Base-by-base conservation (phyloP, 495 filamentous ascomycete species). In the Cudoniella acicularis region DNA sequence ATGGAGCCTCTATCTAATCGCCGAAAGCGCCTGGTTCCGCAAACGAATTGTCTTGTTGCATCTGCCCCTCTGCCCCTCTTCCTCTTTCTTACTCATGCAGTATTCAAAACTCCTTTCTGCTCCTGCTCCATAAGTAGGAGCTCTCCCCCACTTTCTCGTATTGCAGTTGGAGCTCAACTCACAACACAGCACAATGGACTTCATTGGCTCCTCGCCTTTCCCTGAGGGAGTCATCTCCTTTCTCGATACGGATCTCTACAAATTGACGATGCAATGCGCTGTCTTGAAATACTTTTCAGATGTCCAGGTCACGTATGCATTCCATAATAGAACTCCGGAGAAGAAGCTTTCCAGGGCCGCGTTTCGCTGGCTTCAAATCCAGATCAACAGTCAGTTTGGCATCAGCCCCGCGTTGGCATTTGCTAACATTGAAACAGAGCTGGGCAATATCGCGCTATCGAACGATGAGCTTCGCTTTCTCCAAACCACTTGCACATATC, bases 201-300 rank as follows among this genome's bases (percentile, higher is more conserved):
- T 83, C 69, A 77, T 82, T 69, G 79, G 78, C 69, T 78, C 78
- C 18, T 78, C 76, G 46, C 79, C 78, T 48, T 81, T 76, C 55
- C 80, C 80, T 18, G 80, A 81, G 66, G 92, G 91, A 40, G 84
- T 98, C 67, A 87, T 83, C 71, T 97, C 94, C 59, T 86, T 98
- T 60, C 83, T 98, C 41, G 94, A 98, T 70, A 98, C 94, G 1
- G 94, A 98, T 77, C 78, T 98, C 43, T 98, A 98, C 80, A 98
- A 98, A 73, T 73, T 98, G 67, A 98, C 94, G 10, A 98, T 98
- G 94, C 94, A 98, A 84, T 96, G 90, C 69, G 94, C 92, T 42
- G 84, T 98, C 62, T 79, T 96, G 51, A 92, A 90, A 67, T 92
- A 89, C 74, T 97, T 95, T 69, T 85, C 87, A 16, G 81, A 93